These are phyloP conservation scores for Gnomoniopsis sp. DNA, from an alignment of 2,329 filamentous ascomycete genomes.

Conservation along the genomic window DNA sequence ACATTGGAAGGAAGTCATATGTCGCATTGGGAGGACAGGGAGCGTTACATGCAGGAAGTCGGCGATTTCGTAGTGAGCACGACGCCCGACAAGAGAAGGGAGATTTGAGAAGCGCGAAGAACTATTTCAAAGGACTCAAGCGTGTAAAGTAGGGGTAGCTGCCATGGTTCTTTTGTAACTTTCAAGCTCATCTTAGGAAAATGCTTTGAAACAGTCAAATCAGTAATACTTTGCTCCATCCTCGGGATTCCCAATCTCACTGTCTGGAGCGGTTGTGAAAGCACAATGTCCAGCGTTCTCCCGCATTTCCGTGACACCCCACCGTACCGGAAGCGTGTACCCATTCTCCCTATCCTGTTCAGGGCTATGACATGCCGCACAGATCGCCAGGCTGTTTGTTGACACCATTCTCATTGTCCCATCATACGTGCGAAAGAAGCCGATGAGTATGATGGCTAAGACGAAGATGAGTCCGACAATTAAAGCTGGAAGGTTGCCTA, in stretches of 20 bases:
- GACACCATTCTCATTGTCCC: constrained; percentile 30
- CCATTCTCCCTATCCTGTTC: constrained; percentile 22
- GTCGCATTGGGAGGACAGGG: constrained; percentile 23
- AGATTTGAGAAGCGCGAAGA: no score
- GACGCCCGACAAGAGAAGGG: neutral
- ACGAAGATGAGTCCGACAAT: constrained; percentile 28
- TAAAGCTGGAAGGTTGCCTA: no score
- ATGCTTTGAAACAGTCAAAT: no score
- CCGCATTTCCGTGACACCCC: constrained; percentile 10
- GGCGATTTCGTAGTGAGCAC: constrained; percentile 9
- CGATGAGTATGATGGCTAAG: constrained; percentile 2
- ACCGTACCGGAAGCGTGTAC: constrained; percentile 25
- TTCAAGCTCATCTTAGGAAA: no score
- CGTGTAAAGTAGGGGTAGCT: no score
- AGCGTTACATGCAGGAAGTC: constrained; percentile 22
- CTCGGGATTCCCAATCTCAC: neutral
- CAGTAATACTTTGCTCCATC: no score
- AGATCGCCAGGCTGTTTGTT: constrained; percentile 30
- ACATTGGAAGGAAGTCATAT: constrained; percentile 24
- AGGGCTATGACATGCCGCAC: constrained; percentile 26
- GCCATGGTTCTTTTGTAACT: no score
- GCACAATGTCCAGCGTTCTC: constrained; percentile 1
- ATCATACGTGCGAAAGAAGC: constrained; percentile 25
- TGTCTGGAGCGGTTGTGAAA: neutral
- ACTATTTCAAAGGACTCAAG: no score